These are phyloP conservation scores for Galerina marginata DNA, from an alignment of 768 basidiomycete genomes.

Conservation along the genomic window DNA sequence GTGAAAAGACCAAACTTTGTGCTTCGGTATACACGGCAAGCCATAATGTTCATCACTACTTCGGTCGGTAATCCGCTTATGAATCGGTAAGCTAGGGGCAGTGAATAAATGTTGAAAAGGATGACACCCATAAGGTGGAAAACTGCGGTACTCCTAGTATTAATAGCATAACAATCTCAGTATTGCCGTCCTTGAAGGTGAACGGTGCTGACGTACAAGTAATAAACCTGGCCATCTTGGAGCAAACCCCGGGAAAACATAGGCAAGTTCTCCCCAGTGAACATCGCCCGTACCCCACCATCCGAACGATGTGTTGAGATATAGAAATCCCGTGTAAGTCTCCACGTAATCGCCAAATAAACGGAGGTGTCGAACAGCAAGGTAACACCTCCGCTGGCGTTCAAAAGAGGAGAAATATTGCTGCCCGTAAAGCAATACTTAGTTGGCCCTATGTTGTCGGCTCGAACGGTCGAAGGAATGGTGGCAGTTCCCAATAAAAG, in stretches of 20 bases:
- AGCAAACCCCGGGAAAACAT: conserved; percentile 28
- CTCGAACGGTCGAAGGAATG: neutral
- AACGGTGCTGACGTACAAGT: conserved; percentile 26
- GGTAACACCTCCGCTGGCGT: conserved; percentile 21
- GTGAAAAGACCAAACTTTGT: conserved; percentile 10
- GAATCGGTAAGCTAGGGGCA: conserved; percentile 17
- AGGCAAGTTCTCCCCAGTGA: conserved; percentile 28
- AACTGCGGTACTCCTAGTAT: conserved; percentile 16
- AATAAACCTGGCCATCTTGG: conserved; percentile 37
- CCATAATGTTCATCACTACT: conserved; percentile 25
- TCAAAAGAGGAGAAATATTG: conserved; percentile 10
- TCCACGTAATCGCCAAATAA: conserved; percentile 37
- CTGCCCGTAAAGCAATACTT: conserved; percentile 17
- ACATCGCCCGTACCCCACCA: conserved; percentile 7
- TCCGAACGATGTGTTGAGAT: neutral
- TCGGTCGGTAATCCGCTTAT: conserved; percentile 14
- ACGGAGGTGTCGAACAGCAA: conserved; percentile 33
- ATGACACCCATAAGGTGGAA: conserved; percentile 12
- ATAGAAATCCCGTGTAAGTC: conserved; percentile 21
- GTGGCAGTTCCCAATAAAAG: conserved; percentile 3
- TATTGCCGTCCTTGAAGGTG: neutral
- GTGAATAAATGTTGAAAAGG: conserved; percentile 10
- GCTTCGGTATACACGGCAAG: conserved; percentile 23
- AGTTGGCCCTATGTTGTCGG: conserved; percentile 10
- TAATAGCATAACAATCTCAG: neutral